These are phyloP conservation scores for Cinchona pubescens DNA, from an alignment of 257 asterid genomes.

Conservation along the genomic window DNA sequence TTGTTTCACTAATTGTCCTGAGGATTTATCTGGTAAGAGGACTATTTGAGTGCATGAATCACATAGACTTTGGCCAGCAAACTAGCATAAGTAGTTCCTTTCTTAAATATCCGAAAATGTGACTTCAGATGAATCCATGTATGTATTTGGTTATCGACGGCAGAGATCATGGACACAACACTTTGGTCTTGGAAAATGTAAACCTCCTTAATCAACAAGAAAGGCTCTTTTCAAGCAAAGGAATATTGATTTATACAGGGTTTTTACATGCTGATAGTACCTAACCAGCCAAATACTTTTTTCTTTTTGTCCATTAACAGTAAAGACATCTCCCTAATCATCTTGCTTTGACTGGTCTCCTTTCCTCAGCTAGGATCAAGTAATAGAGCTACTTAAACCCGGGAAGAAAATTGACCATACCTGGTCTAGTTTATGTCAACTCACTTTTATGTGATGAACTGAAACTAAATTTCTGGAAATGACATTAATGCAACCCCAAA, in stretches of 20 bases:
- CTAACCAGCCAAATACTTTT: not conserved
- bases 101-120: not conserved
- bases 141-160: not conserved
- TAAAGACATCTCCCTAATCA: not conserved
- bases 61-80: not conserved
- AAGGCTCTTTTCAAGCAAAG: not conserved
- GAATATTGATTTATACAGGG: not conserved
- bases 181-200: not conserved
- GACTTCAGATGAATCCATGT: not conserved
- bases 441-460: not conserved
- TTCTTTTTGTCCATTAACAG: not conserved
- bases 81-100: not conserved
- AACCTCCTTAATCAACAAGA: not conserved
- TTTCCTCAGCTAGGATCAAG: not conserved
- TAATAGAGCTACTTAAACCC: not conserved
- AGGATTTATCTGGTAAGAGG: slow-evolving; percentile 85
- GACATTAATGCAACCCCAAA: not conserved
- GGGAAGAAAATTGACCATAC: not conserved
- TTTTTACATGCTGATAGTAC: not conserved
- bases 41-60: slow-evolving; percentile 6
- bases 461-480: not conserved
- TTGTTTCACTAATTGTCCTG: slow-evolving; percentile 72
- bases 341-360: not conserved
- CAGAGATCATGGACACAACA: not conserved
- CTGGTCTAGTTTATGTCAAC: not conserved